Conservation (phyloP, 345 rosid genomes). For the Leavenworthia alabamica region DNA sequence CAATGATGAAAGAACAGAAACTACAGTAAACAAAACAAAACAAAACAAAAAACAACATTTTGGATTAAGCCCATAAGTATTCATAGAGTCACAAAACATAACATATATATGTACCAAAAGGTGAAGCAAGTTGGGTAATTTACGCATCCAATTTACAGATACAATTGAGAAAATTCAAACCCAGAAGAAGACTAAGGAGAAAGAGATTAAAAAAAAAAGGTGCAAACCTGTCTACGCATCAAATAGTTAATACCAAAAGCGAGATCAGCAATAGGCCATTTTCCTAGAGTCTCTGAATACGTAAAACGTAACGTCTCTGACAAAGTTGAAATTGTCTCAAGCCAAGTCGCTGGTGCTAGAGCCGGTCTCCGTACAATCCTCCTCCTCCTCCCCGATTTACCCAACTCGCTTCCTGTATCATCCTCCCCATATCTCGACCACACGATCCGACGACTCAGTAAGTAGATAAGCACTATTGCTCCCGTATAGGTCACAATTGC, state of each 20-base stretch:
- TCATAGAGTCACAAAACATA: neutral
- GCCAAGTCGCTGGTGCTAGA: conserved; percentile 93
- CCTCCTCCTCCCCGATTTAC: conserved; percentile 55
- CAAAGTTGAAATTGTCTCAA: conserved; percentile 75
- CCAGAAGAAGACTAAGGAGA: neutral
- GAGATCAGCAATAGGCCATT: conserved; percentile 95
- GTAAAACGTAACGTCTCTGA: conserved; percentile 88
- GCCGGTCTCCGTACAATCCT: conserved; percentile 67
- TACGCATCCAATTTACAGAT: neutral
- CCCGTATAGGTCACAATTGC: conserved; percentile 88
- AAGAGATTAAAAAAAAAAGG: neutral
- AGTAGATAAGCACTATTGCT: conserved; percentile 57
- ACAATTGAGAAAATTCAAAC: neutral
- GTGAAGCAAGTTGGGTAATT: neutral
- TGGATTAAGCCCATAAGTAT: neutral
- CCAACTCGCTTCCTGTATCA: conserved; percentile 40
- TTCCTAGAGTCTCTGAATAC: conserved; percentile 90
- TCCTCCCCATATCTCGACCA: conserved; percentile 37
- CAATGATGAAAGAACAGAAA: neutral
- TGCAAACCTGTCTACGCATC: conserved; percentile 72
- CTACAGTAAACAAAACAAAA: neutral
- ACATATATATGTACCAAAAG: neutral
- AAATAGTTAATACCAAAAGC: conserved; percentile 95
- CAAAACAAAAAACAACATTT: neutral
- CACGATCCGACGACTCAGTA: conserved; percentile 50